Percentiles rank a stretch among this genome's conserved stretches.
phyloP scores from a whole-genome alignment of 2,329 filamentous ascomycete species.

The Rhexocercosporidium sp. region DNA sequence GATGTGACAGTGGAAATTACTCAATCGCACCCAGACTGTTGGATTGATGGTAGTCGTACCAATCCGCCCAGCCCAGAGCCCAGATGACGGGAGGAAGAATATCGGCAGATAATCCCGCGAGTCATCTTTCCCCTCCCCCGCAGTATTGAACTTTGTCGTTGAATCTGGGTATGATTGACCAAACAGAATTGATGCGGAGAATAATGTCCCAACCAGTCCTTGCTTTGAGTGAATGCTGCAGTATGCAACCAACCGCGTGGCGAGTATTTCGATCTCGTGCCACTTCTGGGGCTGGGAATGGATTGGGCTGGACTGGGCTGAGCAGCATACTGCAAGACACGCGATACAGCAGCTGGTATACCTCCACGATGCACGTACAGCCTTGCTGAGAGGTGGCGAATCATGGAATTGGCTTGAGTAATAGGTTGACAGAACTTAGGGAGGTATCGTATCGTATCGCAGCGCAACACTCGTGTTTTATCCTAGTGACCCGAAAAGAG shows the following conservation, averaged over 20 bases:
- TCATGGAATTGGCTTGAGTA: conserved; percentile 13
- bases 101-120: neutral
- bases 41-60: neutral
- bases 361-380: conserved; percentile 3
- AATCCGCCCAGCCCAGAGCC: neutral
- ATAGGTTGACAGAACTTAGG: neutral
- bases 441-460: conserved; percentile 3
- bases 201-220: neutral
- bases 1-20: conserved; percentile 19
- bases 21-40: too few species aligned
- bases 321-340: neutral
- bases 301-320: neutral
- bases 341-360: conserved; percentile 10
- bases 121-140: conserved; percentile 19
- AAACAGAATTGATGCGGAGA: conserved; percentile 21
- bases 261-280: conserved; percentile 14
- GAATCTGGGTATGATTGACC: conserved; percentile 20
- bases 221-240: conserved; percentile 1
- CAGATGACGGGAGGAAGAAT: neutral
- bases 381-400: conserved; percentile 20
- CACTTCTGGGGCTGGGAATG: too few species aligned
- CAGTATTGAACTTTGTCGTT: conserved; percentile 18
- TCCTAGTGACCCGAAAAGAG: conserved; percentile 23
- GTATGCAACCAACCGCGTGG: conserved; percentile 23
- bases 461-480: conserved; percentile 15